Evolutionary conservation across 345 rosid species (phyloP), one percentile per base, ranked within the genome.

Genomic region (Hypericum perforatum): DNA sequence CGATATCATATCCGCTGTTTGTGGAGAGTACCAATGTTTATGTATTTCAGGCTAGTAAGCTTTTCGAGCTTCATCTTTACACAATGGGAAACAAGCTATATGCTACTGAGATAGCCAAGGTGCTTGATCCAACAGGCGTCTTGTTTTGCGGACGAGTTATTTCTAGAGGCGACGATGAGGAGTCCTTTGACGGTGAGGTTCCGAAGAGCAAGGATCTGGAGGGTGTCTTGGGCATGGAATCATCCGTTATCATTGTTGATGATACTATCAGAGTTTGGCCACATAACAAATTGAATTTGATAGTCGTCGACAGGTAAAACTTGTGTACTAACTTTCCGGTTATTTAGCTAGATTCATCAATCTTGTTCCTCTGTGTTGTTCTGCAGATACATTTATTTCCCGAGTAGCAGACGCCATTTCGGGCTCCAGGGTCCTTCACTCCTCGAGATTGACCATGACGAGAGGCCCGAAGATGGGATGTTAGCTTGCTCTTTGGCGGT

Each of bases 211-310:
- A 92, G 83, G 99, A 92, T 80, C 79, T 92, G 60, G 99, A 92
- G 74, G 99, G 99, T 41, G 97, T 92, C 58, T 53, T 92, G 73
- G 99, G 99, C 45, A 84, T 92, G 99, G 97, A 92, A 68, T 92
- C 99, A 7, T 74, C 80, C 67, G 99, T 92, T 14, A 89, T 92
- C 44, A 89, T 92, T 58, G 76, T 92, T 60, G 99, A 92, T 11
- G 99, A 92, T 72, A 88, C 99, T 52, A 82, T 89, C 47, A 82
- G 95, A 64, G 97, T 92, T 38, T 92, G 99, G 99, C 99, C 99
- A 36, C 95, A 72, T 70, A 78, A 89, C 77, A 88, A 80, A 70
- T 65, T 84, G 74, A 92, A 92, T 70, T 69, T 92, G 59, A 92
- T 92, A 57, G 94, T 73, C 61, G 99, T 92, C 51, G 99, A 92